phyloP scores from a whole-genome alignment of 495 filamentous ascomycete genomes.

The Cairneyella variabilis region DNA sequence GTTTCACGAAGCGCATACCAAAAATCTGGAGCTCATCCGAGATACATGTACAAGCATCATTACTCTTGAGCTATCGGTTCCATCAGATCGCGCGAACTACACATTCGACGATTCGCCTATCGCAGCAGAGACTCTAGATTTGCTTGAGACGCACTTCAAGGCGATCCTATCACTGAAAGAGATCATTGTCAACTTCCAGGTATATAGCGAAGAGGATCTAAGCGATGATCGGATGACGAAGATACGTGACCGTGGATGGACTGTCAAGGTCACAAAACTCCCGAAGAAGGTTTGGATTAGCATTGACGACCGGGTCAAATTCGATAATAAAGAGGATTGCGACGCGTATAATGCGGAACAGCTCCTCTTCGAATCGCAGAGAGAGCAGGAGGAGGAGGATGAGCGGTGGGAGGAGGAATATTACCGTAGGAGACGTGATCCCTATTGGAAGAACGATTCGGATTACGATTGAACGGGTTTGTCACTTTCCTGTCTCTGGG shows the following conservation, averaged over 20 bases:
- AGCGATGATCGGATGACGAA: conserved; percentile 20
- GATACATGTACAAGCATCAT: conserved; percentile 23
- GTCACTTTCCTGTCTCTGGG: conserved; percentile 10
- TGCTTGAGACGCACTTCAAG: conserved; percentile 24
- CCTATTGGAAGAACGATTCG: conserved; percentile 28
- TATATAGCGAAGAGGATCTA: conserved; percentile 18
- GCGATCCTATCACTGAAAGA: conserved; percentile 23
- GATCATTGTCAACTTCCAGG: conserved; percentile 20
- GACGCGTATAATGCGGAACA: conserved; percentile 18
- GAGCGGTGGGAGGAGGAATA: conserved; percentile 25
- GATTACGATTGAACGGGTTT: conserved; percentile 22
- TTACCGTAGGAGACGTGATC: conserved; percentile 23
- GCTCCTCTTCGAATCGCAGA: conserved; percentile 15
- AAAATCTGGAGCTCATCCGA: conserved; percentile 24
- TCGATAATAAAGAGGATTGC: conserved; percentile 26
- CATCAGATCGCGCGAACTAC: conserved; percentile 1
- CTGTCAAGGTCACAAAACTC: conserved; percentile 24
- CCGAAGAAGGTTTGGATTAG: conserved; percentile 20
- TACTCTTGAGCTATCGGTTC: conserved; percentile 20
- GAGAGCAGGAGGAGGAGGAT: conserved; percentile 21
- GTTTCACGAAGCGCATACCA: conserved; percentile 16
- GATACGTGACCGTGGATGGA: conserved; percentile 22
- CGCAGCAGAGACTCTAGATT: conserved; percentile 14
- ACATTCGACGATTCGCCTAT: conserved; percentile 3
- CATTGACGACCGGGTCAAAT: conserved; percentile 19